These are phyloP conservation scores for Talaromyces nanjingensis DNA, from an alignment of 495 filamentous ascomycete species.

Conservation along the genomic window DNA sequence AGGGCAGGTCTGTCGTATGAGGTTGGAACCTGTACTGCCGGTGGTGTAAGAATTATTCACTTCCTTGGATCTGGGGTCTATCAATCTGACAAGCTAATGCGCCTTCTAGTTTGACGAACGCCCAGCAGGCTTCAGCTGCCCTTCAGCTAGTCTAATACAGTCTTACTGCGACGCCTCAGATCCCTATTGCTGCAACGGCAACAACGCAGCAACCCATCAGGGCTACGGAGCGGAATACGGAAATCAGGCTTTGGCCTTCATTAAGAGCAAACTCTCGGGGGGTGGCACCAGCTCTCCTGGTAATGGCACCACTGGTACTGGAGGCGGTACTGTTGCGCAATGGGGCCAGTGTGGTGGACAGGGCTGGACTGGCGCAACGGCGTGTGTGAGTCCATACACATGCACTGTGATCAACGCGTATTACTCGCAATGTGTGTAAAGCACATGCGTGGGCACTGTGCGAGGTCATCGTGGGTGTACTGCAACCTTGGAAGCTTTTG, in stretches of 20 bases:
- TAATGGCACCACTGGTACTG: neutral
- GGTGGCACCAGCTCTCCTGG: neutral
- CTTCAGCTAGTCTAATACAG: conserved; percentile 45
- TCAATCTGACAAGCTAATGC: conserved; percentile 1
- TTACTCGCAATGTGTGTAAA: conserved; percentile 43
- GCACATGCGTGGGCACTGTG: neutral
- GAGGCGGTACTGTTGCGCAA: neutral
- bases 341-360: conserved; percentile 41
- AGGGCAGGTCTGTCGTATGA: conserved; percentile 48
- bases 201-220: conserved; percentile 47
- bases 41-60: conserved; percentile 44
- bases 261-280: conserved; percentile 37
- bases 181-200: conserved; percentile 60
- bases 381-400: conserved; percentile 33
- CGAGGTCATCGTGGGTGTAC: too few relatives aligned
- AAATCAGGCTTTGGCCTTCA: conserved; percentile 46
- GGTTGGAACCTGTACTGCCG: conserved; percentile 49
- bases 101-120: conserved; percentile 47
- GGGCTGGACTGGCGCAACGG: conserved; percentile 40
- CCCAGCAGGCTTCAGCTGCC: conserved; percentile 48
- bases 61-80: too few relatives aligned
- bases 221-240: conserved; percentile 54
- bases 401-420: conserved; percentile 41
- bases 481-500: too few relatives aligned
- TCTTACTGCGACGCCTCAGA: conserved; percentile 57